Percentiles rank a stretch among this genome's conserved stretches.
Conservation (phyloP, 495 filamentous ascomycete species). For the Penicillium malachiteum region DNA sequence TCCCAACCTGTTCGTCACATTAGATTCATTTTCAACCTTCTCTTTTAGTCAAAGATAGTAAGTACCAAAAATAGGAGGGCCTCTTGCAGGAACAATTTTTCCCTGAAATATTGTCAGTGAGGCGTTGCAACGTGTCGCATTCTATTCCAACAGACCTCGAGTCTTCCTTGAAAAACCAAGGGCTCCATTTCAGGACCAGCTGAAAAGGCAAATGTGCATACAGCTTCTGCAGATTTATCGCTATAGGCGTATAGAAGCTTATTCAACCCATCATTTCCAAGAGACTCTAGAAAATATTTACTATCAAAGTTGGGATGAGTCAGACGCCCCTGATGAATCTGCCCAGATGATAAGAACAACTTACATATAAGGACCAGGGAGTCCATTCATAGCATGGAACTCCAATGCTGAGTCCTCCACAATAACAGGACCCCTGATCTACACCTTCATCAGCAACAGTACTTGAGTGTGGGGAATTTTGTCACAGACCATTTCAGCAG, state of each 20-base stretch:
- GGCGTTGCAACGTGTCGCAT: background rate
- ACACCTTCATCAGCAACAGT: background rate
- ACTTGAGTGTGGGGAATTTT: background rate
- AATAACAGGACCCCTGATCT: conserved; percentile 80
- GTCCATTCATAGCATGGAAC: conserved; percentile 75
- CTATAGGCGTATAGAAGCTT: conserved; percentile 75
- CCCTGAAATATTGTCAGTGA: conserved; percentile 42
- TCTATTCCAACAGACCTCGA: conserved; percentile 21
- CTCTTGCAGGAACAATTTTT: conserved; percentile 38
- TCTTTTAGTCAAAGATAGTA: background rate
- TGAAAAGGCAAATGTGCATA: conserved; percentile 87
- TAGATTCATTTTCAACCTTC: background rate
- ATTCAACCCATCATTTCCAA: conserved; percentile 77
- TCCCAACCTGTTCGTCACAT: conserved; percentile 68
- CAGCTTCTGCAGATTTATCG: conserved; percentile 82
- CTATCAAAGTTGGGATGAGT: conserved; percentile 36
- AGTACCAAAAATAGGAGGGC: conserved; percentile 67
- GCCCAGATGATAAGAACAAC: conserved; percentile 18
- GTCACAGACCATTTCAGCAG: conserved; percentile 57
- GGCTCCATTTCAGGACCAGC: conserved; percentile 73
- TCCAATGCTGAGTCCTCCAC: conserved; percentile 91
- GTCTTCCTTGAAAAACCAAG: conserved; percentile 80
- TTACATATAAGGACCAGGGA: conserved; percentile 90
- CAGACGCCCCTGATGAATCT: background rate
- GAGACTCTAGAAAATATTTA: conserved; percentile 80